phyloP scores from a whole-genome alignment of 208 protist genomes.

The Polymyxa betae region DNA sequence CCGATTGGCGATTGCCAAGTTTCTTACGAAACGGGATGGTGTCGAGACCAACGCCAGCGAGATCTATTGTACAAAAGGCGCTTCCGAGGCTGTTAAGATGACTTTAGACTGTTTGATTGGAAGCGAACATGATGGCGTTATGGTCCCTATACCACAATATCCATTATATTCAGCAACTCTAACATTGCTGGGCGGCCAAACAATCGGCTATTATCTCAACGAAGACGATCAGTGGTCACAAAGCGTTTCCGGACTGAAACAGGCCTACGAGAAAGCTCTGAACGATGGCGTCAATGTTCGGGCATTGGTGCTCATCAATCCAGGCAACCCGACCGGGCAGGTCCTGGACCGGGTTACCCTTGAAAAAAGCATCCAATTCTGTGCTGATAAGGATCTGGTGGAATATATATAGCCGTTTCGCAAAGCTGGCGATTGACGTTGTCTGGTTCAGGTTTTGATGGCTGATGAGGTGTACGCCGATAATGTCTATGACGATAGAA shows the following conservation, averaged over 20 bases:
- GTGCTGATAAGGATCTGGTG: slow-evolving; percentile 78
- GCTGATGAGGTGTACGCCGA: slow-evolving; percentile 99
- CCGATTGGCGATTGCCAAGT: slow-evolving; percentile 82
- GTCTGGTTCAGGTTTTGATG: slow-evolving; percentile 76
- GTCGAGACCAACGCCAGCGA: slow-evolving; percentile 74
- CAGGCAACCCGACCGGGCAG: slow-evolving; percentile 96
- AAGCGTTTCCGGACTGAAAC: slow-evolving; percentile 75
- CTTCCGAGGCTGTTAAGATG: slow-evolving; percentile 84
- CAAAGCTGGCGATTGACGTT: neutral
- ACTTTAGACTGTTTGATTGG: slow-evolving; percentile 79
- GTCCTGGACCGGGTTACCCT: slow-evolving; percentile 69
- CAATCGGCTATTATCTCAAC: slow-evolving; percentile 89
- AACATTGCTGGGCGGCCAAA: slow-evolving; percentile 83
- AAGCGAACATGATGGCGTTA: slow-evolving; percentile 56
- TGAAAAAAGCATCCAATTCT: slow-evolving; percentile 71
- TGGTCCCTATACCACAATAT: slow-evolving; percentile 99
- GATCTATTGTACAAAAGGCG: slow-evolving; percentile 96
- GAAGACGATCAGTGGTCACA: slow-evolving; percentile 87
- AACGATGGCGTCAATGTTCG: slow-evolving; percentile 68
- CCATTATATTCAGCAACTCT: slow-evolving; percentile 98
- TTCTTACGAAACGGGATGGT: slow-evolving; percentile 88
- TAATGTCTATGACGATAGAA: slow-evolving; percentile 86
- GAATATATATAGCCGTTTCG: neutral
- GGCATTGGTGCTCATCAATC: slow-evolving; percentile 97
- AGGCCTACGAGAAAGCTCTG: slow-evolving; percentile 73